Evolutionary conservation across 1,284 basidiomycete genomes (phyloP).

Genomic region (Trichosporon coremiiforme): DNA sequence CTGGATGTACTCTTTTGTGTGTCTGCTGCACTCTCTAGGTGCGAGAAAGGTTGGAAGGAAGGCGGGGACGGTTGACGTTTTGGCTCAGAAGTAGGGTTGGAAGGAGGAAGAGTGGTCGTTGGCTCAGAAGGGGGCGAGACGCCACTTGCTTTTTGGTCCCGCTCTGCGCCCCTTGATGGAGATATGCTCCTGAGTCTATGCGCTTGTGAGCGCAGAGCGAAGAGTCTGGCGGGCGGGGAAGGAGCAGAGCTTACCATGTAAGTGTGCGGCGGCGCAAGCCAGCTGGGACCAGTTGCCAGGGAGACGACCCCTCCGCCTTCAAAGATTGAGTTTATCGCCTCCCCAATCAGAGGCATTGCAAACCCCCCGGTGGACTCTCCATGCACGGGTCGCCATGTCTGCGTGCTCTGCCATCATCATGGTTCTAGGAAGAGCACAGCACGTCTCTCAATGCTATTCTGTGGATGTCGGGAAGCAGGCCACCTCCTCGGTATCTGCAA

Average conservation of each 20-base stretch:
- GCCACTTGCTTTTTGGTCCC: neutral
- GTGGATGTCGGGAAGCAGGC: too few relatives aligned
- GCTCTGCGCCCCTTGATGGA: neutral
- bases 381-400: neutral
- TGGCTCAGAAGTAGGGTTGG: neutral
- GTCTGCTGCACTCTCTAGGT: neutral
- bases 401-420: too few relatives aligned
- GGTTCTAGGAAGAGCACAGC: too few relatives aligned
- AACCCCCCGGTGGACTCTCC: neutral
- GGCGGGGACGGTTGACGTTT: neutral
- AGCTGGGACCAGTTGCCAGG: neutral
- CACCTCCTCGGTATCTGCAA: neutral
- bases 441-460: too few relatives aligned
- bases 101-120: neutral
- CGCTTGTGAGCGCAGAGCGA: neutral
- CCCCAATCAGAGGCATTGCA: neutral
- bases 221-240: neutral
- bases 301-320: neutral
- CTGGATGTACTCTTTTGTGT: conserved; percentile 16
- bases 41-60: neutral
- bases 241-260: too few relatives aligned
- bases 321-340: neutral
- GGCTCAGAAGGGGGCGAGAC: neutral
- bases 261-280: neutral
- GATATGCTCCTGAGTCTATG: neutral